Evolutionary conservation across 176 grass and related monocot species (phyloP).

Genomic region (Eremochloa ophiuroides): DNA sequence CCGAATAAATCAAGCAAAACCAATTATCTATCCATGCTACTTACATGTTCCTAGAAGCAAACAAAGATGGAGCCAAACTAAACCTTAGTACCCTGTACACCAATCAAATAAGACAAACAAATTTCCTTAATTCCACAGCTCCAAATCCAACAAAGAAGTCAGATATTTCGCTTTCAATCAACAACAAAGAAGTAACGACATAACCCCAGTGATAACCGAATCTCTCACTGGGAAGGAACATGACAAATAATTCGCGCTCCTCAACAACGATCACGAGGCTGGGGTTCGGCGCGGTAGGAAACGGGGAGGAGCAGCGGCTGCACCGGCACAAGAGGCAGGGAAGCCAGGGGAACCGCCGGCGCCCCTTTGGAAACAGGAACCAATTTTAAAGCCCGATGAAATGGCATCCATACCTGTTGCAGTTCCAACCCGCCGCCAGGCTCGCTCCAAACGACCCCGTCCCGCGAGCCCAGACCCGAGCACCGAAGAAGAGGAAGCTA

Average conservation of each 20-base stretch:
- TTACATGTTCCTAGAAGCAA: slow-evolving; percentile 10
- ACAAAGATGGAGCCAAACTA: neutral
- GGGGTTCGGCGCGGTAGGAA: neutral
- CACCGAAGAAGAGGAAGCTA: slow-evolving; percentile 38
- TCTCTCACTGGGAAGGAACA: too few species aligned
- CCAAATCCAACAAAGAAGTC: neutral
- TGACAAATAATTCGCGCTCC: neutral
- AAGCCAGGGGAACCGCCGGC: neutral
- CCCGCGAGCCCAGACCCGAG: slow-evolving; percentile 9
- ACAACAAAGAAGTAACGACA: neutral
- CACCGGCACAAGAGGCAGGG: neutral
- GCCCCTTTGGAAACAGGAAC: neutral
- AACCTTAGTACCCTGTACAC: neutral
- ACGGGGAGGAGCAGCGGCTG: neutral
- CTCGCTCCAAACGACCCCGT: too few species aligned
- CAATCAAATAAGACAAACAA: neutral
- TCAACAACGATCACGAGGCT: neutral
- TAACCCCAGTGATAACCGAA: neutral
- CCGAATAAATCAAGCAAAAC: slow-evolving; percentile 25
- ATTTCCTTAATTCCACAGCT: neutral
- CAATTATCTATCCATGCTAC: slow-evolving; percentile 22
- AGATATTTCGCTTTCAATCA: neutral
- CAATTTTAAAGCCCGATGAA: neutral
- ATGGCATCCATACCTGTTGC: slow-evolving; percentile 42
- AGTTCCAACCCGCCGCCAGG: slow-evolving; percentile 17